Conservation (phyloP, 2,329 filamentous ascomycete species). For the Penicillium sp. region DNA sequence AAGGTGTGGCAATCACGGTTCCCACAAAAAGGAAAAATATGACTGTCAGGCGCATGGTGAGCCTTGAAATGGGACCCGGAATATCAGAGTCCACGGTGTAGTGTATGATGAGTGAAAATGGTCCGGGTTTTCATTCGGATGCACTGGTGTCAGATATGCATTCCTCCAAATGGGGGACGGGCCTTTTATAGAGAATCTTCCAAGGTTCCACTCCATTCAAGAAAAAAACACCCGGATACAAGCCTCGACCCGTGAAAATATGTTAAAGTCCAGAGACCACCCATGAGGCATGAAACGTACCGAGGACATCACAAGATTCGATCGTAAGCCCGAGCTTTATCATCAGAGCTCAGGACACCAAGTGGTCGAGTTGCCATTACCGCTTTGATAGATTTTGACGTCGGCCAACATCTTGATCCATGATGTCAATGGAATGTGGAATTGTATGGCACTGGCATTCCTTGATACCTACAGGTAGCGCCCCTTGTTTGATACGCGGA, state of each 20-base stretch:
- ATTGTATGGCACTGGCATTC: conserved; percentile 9
- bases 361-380: background rate
- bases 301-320: too few relatives aligned
- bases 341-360: background rate
- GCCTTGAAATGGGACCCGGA: background rate
- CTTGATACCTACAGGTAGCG: background rate
- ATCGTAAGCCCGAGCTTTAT: too few relatives aligned
- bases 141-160: too few relatives aligned
- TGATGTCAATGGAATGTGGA: conserved; percentile 18
- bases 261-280: too few relatives aligned
- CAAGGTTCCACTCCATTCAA: too few relatives aligned
- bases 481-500: conserved; percentile 7
- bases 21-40: conserved; percentile 6
- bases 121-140: background rate
- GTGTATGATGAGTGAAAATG: background rate
- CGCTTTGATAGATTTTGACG: background rate
- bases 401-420: background rate
- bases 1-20: conserved; percentile 7
- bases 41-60: conserved; percentile 11
- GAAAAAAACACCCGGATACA: too few relatives aligned
- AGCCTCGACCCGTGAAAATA: too few relatives aligned
- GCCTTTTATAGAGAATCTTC: too few relatives aligned
- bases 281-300: too few relatives aligned
- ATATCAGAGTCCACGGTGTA: background rate
- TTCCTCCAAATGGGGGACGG: too few relatives aligned